Base-by-base conservation (phyloP, 2,329 filamentous ascomycete genomes). In the Epichloe amarillans region DNA sequence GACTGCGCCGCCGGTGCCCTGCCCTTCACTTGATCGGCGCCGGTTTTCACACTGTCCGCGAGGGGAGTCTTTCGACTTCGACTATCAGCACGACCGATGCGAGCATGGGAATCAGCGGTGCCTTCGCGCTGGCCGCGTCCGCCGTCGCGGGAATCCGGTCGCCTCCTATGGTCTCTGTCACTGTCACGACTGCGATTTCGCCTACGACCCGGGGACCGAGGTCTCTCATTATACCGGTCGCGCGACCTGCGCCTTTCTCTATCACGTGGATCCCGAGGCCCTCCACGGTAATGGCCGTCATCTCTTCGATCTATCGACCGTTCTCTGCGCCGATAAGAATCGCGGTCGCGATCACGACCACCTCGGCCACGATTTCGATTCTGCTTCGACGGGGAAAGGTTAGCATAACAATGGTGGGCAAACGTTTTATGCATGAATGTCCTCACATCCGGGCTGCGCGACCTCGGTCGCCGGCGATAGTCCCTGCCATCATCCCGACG, bases 111-210 rank as follows among this genome's bases (percentile, higher is more conserved):
- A 69, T 88, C 84, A 75, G 80, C 76, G 67, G 84, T 85, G 67
- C 76, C 80, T 66, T 84, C 85, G 66, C 79, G 79, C 64, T 79
- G 79, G 59, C 74, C 76, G 64, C 75, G 76, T 62, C 69, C 72
- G 64, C 77, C 77, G 62, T 87, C 84, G 66, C 78, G 79, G 65
- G 82, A 87, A 62, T 83, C 83, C 68, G 88, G 86, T 76, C 83
- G 82, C 71, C 82, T 83, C 61, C 82, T 82, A 60, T 80, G 72
- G 60, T 86, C 82, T 64, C 82, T 67, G 50, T 73, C 71, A 54
- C 64, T 74, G 49, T 88, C 86, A 60, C 83, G 79, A 66, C 83
- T 76, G 58, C 74, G 71, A 44, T 78, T 75, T 46, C 82, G 78
- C 65, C 82, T 74, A 58, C 74, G 71, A 46, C 77, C 76, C 36